Conservation (phyloP, 306 rosid genomes). For the Corylus americana region DNA sequence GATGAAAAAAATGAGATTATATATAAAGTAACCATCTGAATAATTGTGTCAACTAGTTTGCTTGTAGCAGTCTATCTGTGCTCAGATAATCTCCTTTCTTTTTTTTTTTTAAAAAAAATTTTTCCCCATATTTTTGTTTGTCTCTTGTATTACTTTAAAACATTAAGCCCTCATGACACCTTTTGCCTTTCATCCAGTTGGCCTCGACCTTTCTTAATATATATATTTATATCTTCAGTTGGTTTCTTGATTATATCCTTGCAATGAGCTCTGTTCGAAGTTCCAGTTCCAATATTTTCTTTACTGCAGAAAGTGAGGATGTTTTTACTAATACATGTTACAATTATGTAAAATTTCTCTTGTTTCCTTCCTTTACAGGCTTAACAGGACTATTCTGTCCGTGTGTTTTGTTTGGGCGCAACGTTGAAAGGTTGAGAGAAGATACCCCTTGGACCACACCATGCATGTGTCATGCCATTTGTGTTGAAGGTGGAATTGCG, state of each 20-base stretch:
- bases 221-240: background rate
- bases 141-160: background rate
- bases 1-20: background rate
- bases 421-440: slow-evolving; percentile 72
- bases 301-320: slow-evolving; percentile 1
- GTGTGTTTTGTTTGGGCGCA: slow-evolving; percentile 90
- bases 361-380: slow-evolving; percentile 51
- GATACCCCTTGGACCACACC: slow-evolving; percentile 78
- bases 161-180: background rate
- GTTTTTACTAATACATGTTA: slow-evolving; percentile 5
- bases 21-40: background rate
- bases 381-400: slow-evolving; percentile 88
- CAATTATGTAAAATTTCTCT: slow-evolving; percentile 5
- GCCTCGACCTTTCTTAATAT: background rate
- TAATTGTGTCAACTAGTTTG: background rate
- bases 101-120: too few species aligned
- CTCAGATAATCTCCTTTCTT: background rate
- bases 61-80: background rate
- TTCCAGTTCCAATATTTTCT: background rate
- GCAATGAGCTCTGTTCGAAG: background rate
- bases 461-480: slow-evolving; percentile 91
- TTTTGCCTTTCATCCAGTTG: background rate
- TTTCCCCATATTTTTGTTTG: background rate
- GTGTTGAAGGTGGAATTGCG: slow-evolving; percentile 88
- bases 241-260: background rate